These are phyloP conservation scores for Nadsonia starkeyi-henricii DNA, from an alignment of 1,139 yeast genomes.

Conservation along the genomic window DNA sequence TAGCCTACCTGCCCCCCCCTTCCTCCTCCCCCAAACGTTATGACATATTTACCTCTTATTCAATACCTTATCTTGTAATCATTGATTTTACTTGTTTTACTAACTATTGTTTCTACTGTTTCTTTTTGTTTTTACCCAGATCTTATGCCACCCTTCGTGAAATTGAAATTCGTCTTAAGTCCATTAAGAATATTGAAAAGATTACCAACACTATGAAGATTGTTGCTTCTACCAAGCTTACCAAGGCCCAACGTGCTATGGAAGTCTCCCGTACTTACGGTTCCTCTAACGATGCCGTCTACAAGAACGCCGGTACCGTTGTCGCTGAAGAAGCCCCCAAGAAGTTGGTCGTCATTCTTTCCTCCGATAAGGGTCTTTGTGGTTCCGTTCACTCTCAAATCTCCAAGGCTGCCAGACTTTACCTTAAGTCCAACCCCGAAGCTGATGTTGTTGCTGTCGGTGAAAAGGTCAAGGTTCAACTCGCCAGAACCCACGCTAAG, in stretches of 20 bases:
- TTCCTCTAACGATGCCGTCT: slow-evolving; percentile 67
- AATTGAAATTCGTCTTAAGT: slow-evolving; percentile 94
- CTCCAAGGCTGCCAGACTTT: slow-evolving; percentile 72
- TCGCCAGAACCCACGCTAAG: slow-evolving; percentile 66
- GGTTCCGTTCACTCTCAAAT: slow-evolving; percentile 95
- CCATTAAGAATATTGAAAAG: slow-evolving; percentile 96
- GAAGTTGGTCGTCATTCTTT: slow-evolving; percentile 68
- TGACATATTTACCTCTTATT: too few relatives aligned
- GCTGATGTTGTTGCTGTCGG: slow-evolving; percentile 84
- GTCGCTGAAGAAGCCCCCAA: slow-evolving; percentile 34
- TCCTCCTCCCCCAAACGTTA: too few relatives aligned
- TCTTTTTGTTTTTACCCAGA: slow-evolving; percentile 41
- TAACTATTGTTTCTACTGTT: not conserved
- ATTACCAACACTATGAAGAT: slow-evolving; percentile 99
- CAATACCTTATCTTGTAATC: too few relatives aligned
- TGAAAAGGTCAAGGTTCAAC: slow-evolving; percentile 84
- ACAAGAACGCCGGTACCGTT: slow-evolving; percentile 63
- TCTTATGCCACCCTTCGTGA: slow-evolving; percentile 97
- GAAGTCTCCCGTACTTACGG: slow-evolving; percentile 75
- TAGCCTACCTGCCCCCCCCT: too few relatives aligned
- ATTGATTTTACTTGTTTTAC: too few relatives aligned
- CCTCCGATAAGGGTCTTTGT: slow-evolving; percentile 97
- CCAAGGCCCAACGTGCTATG: slow-evolving; percentile 95
- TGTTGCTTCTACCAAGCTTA: slow-evolving; percentile 94
- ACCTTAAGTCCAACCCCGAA: slow-evolving; percentile 45